Evolutionary conservation across 2,329 filamentous ascomycete species (phyloP), one percentile per base, ranked within the genome.

Genomic region (Penicillium corylophilum): DNA sequence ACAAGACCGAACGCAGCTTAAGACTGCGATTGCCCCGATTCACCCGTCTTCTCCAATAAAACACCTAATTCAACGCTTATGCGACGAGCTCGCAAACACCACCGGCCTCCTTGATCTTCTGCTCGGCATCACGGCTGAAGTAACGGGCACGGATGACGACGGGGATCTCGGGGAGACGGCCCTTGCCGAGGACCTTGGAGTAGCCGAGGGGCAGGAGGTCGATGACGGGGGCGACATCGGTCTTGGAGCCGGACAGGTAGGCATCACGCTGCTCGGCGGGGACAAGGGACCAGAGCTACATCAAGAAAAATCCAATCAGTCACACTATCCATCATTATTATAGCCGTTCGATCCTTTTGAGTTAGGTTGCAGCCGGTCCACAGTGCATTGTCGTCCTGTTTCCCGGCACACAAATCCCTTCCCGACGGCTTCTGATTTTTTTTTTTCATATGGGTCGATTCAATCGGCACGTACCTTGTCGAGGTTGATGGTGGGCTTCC

Each of bases 161-260:
- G 66, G 94, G 94, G 71, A 97, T 85, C 73, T 93, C 82, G 72
- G 94, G 93, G 71, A 97, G 82, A 74, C 93, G 87, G 79, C 94
- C 94, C 87, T 99, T 99, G 77, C 94, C 95, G 75, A 99, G 89
- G 66, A 99, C 86, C 84, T 99, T 99, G 74, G 91, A 89, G 87
- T 97, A 99, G 69, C 95, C 94, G 78, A 96, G 88, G 70, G 91
- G 84, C 63, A 97, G 88, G 77, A 99, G 90, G 82, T 99, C 93
- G 82, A 99, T 87, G 74, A 99, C 94, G 74, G 94, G 94, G 62
- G 93, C 91, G 76, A 89, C 95, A 78, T 96, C 90, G 76, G 85
- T 86, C 80, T 90, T 90, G 77, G 88, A 85, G 71, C 79, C 77
- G 65, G 79, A 78, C 71, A 96, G 77, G 85, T 97, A 97, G 78